A percentile compares a stretch with the other conserved stretches of the same genome.
Evolutionary conservation across 495 filamentous ascomycete genomes (phyloP).

Genomic region (Hypoxylon cercidicola): DNA sequence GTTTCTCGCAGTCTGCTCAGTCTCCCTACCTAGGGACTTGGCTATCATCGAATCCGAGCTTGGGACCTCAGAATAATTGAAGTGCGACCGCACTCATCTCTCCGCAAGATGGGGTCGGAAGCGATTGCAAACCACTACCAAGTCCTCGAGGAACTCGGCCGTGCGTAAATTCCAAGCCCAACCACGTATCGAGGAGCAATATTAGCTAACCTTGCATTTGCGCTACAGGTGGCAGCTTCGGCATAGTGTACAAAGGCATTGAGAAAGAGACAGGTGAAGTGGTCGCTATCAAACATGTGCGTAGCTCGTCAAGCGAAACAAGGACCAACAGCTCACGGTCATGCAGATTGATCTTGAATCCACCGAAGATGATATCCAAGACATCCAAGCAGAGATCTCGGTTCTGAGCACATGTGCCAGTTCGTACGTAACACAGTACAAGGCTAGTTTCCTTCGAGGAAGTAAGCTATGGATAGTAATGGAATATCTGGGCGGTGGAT

Average conservation of each 20-base stretch:
- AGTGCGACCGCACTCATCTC: conserved; percentile 2
- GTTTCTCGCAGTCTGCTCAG: neutral
- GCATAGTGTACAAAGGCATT: conserved; percentile 95
- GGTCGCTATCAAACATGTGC: conserved; percentile 90
- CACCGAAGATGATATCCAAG: conserved; percentile 95
- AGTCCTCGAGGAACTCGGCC: conserved; percentile 91
- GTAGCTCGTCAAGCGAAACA: conserved; percentile 37
- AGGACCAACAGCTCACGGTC: conserved; percentile 24
- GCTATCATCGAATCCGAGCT: conserved; percentile 11
- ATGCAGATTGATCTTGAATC: conserved; percentile 95
- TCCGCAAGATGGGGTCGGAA: conserved; percentile 63
- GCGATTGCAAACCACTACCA: conserved; percentile 84
- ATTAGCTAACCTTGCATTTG: conserved; percentile 22
- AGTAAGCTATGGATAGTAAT: conserved; percentile 99
- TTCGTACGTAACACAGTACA: conserved; percentile 94
- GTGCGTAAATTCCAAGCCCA: conserved; percentile 64
- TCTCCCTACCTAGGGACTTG: neutral
- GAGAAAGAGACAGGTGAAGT: conserved; percentile 85
- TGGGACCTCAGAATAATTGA: neutral
- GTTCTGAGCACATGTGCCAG: conserved; percentile 94
- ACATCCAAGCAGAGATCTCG: conserved; percentile 97
- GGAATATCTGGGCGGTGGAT: conserved; percentile 95
- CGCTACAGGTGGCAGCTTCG: conserved; percentile 84
- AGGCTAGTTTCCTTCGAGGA: conserved; percentile 91
- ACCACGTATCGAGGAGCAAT: neutral